These are phyloP conservation scores for Emmonsiellopsis sp. DNA, from an alignment of 2,329 filamentous ascomycete genomes.

Conservation along the genomic window DNA sequence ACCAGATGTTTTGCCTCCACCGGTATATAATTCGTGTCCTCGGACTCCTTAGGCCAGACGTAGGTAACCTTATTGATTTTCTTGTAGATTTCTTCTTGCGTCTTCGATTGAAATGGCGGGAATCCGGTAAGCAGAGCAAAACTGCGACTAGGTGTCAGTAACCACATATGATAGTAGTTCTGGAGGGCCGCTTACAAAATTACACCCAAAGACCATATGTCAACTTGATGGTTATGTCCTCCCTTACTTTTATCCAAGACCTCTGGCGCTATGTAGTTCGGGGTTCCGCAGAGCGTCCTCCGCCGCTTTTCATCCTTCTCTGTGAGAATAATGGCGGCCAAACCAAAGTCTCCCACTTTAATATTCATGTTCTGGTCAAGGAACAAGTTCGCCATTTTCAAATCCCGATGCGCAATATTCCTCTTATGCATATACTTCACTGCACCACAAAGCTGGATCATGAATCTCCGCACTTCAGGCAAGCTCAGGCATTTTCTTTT, in stretches of 20 bases:
- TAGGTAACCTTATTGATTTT: conserved; percentile 40
- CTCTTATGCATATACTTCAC: conserved; percentile 97
- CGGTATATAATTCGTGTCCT: conserved; percentile 37
- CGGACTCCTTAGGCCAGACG: conserved; percentile 38
- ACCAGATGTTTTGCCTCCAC: conserved; percentile 41
- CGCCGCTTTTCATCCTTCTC: conserved; percentile 79
- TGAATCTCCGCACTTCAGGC: conserved; percentile 86
- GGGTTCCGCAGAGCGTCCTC: conserved; percentile 91
- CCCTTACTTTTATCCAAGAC: conserved; percentile 90
- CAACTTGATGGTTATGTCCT: conserved; percentile 94
- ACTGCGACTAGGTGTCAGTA: conserved; percentile 36
- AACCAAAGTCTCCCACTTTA: conserved; percentile 94
- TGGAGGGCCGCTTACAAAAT: conserved; percentile 62
- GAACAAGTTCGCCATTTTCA: conserved; percentile 98
- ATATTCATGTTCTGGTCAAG: conserved; percentile 92
- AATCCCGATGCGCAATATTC: conserved; percentile 89
- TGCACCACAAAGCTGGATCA: conserved; percentile 88
- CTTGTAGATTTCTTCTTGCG: conserved; percentile 43
- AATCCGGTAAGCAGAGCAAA: conserved; percentile 96
- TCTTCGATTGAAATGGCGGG: conserved; percentile 82
- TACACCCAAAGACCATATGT: conserved; percentile 96
- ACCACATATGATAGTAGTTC: neutral
- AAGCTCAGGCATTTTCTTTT: conserved; percentile 82
- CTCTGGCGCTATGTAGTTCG: conserved; percentile 96
- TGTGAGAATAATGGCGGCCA: conserved; percentile 83